Conservation (phyloP, 2,329 filamentous ascomycete species). For the Ophiostoma fasciatum region DNA sequence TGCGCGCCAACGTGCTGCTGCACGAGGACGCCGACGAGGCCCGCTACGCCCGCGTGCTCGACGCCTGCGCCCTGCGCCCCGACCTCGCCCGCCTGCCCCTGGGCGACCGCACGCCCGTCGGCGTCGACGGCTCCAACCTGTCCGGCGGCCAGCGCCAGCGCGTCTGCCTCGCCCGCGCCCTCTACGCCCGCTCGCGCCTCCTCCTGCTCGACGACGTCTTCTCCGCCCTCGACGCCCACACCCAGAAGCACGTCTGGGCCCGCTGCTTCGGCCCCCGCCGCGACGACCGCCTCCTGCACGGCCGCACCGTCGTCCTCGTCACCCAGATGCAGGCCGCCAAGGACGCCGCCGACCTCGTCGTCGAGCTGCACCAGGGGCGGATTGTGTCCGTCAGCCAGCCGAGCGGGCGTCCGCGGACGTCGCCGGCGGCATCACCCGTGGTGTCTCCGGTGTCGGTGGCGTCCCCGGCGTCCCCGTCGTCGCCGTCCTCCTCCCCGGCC, state of each 20-base stretch:
- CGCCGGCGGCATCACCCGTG: too few species aligned
- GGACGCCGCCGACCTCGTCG: slow-evolving; percentile 58
- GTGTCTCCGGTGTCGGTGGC: too few species aligned
- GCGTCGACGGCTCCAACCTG: slow-evolving; percentile 22
- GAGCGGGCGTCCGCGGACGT: too few species aligned
- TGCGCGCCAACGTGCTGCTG: too few species aligned
- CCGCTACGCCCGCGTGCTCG: slow-evolving; percentile 17
- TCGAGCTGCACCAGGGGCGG: slow-evolving; percentile 55
- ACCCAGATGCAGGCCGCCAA: slow-evolving; percentile 69
- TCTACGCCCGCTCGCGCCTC: slow-evolving; percentile 14
- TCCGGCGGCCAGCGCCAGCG: slow-evolving; percentile 22
- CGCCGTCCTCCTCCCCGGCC: slow-evolving; percentile 14
- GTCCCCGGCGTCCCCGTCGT: slow-evolving; percentile 38
- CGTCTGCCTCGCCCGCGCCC: slow-evolving; percentile 15
- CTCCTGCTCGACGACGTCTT: slow-evolving; percentile 11
- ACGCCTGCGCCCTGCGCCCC: slow-evolving; percentile 17
- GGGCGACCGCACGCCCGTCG: slow-evolving; percentile 21
- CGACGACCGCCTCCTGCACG: too few species aligned
- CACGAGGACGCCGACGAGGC: too few species aligned
- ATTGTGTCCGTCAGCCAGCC: too few species aligned
- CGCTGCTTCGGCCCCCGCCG: slow-evolving; percentile 22
- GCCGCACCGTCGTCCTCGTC: slow-evolving; percentile 61
- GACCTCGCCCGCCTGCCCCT: slow-evolving; percentile 19
- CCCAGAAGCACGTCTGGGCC: slow-evolving; percentile 25
- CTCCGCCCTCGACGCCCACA: slow-evolving; percentile 22